These are phyloP conservation scores for Pseudogymnoascus sp. DNA, from an alignment of 2,329 filamentous ascomycete species.

Conservation along the genomic window DNA sequence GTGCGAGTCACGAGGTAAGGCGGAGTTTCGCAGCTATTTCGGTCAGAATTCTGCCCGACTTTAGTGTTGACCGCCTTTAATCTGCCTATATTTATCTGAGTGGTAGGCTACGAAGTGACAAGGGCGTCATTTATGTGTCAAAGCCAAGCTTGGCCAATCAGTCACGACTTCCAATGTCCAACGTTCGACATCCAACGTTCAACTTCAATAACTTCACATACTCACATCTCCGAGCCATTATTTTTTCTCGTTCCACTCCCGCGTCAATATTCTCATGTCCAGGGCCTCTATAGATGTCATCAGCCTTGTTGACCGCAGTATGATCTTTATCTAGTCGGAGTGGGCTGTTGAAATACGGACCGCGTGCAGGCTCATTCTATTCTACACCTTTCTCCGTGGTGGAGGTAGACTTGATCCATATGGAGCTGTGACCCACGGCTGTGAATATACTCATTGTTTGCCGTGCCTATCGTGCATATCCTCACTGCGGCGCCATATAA, in stretches of 20 bases:
- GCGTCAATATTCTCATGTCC: not conserved
- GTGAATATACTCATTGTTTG: not conserved
- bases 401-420: not conserved
- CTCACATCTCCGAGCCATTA: not conserved
- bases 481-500: not conserved
- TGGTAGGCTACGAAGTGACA: not conserved
- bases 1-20: not conserved
- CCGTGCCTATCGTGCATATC: not conserved
- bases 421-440: not conserved
- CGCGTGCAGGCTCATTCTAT: not conserved
- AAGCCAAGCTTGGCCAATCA: not conserved
- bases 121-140: constrained; percentile 7
- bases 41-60: not conserved
- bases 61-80: not conserved
- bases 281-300: not conserved
- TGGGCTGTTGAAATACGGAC: not conserved
- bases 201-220: not conserved
- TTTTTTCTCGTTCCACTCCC: not conserved
- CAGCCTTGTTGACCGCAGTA: not conserved
- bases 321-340: not conserved
- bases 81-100: not conserved
- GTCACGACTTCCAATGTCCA: not conserved
- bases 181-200: not conserved
- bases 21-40: not conserved
- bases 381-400: not conserved